Evolutionary conservation across 805 yeast species (phyloP).

Genomic region (Candida maesae): DNA sequence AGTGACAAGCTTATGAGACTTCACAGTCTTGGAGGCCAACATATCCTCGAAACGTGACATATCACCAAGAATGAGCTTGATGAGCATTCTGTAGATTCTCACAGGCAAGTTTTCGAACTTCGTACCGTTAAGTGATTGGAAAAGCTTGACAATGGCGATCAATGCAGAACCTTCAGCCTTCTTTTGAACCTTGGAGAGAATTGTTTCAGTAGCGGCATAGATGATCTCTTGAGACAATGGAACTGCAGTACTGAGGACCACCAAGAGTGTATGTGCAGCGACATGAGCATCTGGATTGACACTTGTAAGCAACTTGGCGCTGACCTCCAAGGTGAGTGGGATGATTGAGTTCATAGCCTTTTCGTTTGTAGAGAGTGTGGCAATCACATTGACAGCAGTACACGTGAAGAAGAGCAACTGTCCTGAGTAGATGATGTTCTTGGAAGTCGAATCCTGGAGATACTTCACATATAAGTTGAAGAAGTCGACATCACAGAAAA

Average conservation of each 20-base stretch:
- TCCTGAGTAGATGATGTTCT: conserved; percentile 57
- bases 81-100: conserved; percentile 32
- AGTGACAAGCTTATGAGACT: conserved; percentile 41
- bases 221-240: conserved; percentile 56
- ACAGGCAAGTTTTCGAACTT: conserved; percentile 39
- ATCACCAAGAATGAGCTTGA: conserved; percentile 27
- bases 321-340: conserved; percentile 54
- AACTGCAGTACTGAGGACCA: conserved; percentile 72
- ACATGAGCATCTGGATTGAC: conserved; percentile 60
- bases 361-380: conserved; percentile 42
- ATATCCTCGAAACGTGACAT: conserved; percentile 24
- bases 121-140: conserved; percentile 42
- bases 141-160: conserved; percentile 43
- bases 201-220: conserved; percentile 58
- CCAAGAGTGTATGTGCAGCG: conserved; percentile 77
- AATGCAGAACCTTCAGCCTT: conserved; percentile 42
- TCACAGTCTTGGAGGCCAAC: conserved; percentile 25
- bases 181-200: conserved; percentile 43
- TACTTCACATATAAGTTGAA: conserved; percentile 62
- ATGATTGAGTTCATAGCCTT: conserved; percentile 45
- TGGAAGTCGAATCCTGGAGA: conserved; percentile 39
- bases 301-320: conserved; percentile 51
- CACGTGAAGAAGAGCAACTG: conserved; percentile 80
- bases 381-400: conserved; percentile 62
- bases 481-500: conserved; percentile 67